Conservation (phyloP, 495 filamentous ascomycete genomes). For the Aspergillus bridgeri region DNA sequence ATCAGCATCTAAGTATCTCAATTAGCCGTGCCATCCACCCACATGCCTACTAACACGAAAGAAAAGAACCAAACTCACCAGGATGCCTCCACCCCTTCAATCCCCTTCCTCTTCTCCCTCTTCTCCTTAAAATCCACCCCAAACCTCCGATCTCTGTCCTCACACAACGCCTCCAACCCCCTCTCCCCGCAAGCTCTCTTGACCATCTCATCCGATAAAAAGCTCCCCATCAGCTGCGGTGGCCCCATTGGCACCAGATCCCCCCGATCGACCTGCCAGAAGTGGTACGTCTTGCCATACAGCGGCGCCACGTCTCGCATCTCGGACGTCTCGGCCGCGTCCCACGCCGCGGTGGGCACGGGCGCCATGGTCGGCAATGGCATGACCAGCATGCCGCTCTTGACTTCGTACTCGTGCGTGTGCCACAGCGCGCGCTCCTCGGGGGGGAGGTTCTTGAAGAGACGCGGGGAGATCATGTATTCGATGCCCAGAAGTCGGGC, state of each 20-base stretch:
- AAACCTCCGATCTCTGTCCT: constrained; percentile 64
- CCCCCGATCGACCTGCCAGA: constrained; percentile 86
- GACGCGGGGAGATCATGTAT: constrained; percentile 78
- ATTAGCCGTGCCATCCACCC: constrained; percentile 8
- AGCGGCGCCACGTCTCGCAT: constrained; percentile 69
- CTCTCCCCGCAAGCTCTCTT: constrained; percentile 50
- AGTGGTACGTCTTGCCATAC: constrained; percentile 88
- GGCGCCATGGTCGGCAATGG: constrained; percentile 51
- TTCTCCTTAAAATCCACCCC: constrained; percentile 59
- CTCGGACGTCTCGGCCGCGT: constrained; percentile 71
- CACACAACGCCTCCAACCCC: constrained; percentile 57
- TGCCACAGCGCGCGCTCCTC: constrained; percentile 77
- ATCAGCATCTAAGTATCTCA: constrained; percentile 47
- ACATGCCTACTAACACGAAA: neutral
- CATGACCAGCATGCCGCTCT: constrained; percentile 83
- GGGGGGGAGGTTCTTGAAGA: constrained; percentile 61
- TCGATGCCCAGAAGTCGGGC: constrained; percentile 82
- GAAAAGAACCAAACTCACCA: constrained; percentile 32
- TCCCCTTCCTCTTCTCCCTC: constrained; percentile 57
- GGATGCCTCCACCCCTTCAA: constrained; percentile 59
- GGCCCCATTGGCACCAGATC: constrained; percentile 69
- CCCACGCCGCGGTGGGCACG: constrained; percentile 60
- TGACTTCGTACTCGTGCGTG: constrained; percentile 82
- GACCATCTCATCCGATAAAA: constrained; percentile 55
- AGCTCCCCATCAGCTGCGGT: constrained; percentile 77